These are phyloP conservation scores for Lentinula sp. DNA, from an alignment of 768 basidiomycete species.

Conservation along the genomic window DNA sequence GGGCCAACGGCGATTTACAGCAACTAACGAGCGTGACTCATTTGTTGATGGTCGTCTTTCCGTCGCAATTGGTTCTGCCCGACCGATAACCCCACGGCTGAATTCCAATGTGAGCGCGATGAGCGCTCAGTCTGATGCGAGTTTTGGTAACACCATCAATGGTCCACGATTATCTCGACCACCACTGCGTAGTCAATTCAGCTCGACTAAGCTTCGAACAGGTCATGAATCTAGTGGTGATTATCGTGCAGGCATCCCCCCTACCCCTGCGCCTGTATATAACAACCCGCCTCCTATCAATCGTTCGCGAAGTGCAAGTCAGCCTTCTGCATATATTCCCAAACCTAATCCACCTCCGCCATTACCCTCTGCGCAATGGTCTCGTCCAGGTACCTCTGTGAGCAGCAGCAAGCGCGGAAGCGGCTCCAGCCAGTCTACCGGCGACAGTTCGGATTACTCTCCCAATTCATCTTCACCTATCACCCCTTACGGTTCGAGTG, in stretches of 20 bases:
- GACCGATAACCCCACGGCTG: conserved; percentile 42
- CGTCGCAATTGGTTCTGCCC: conserved; percentile 21
- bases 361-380: conserved; percentile 42
- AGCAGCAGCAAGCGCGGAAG: conserved; percentile 61
- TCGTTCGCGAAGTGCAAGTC: conserved; percentile 75
- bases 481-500: conserved; percentile 87
- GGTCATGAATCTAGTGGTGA: conserved; percentile 44
- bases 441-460: conserved; percentile 77
- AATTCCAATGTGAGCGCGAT: conserved; percentile 27
- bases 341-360: conserved; percentile 51
- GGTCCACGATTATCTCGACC: conserved; percentile 21
- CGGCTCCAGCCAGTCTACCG: conserved; percentile 79
- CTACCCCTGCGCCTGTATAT: conserved; percentile 18
- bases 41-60: conserved; percentile 56
- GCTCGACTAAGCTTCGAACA: conserved; percentile 52
- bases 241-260: conserved; percentile 23
- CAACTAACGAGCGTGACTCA: conserved; percentile 53
- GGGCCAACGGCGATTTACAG: conserved; percentile 49
- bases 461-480: conserved; percentile 83
- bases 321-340: conserved; percentile 66
- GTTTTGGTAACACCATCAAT: conserved; percentile 25
- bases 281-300: conserved; percentile 26
- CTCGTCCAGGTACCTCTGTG: conserved; percentile 32
- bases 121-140: conserved; percentile 42
- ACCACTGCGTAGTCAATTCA: conserved; percentile 65